These are phyloP conservation scores for Astrephomene gubernaculifera DNA, from an alignment of 139 green algal species.

Conservation along the genomic window DNA sequence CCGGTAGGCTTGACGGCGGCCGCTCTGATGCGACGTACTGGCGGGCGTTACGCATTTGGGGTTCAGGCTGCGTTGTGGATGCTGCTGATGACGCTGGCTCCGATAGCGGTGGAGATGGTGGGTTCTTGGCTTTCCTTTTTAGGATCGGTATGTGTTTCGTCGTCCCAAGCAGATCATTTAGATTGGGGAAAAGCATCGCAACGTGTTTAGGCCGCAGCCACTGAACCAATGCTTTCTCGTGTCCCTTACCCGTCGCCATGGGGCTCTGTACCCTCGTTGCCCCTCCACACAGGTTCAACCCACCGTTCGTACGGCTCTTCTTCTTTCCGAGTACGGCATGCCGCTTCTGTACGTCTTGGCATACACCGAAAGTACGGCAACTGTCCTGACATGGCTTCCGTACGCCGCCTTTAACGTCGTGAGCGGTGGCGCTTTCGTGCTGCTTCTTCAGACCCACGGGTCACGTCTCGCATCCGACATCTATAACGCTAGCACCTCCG, in stretches of 20 bases:
- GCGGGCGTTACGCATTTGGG: not conserved
- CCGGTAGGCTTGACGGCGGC: not conserved
- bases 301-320: not conserved
- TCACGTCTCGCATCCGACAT: not conserved
- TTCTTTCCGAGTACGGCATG: slow-evolving; percentile 6
- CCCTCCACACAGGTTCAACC: not conserved
- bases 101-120: not conserved
- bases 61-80: not conserved
- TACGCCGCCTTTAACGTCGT: not conserved
- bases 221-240: not conserved
- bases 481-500: not conserved
- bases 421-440: not conserved
- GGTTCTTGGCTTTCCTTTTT: not conserved
- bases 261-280: not conserved
- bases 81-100: slow-evolving; percentile 10
- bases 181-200: not conserved
- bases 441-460: not conserved
- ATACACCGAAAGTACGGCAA: not conserved
- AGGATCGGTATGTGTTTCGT: not conserved
- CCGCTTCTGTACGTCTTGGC: not conserved
- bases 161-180: not conserved
- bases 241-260: not conserved
- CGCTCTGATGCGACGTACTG: too few species aligned
- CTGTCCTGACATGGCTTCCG: not conserved
- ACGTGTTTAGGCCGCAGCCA: not conserved